Base-by-base conservation (phyloP, 768 basidiomycete genomes). In the Termitomyces heimii region DNA sequence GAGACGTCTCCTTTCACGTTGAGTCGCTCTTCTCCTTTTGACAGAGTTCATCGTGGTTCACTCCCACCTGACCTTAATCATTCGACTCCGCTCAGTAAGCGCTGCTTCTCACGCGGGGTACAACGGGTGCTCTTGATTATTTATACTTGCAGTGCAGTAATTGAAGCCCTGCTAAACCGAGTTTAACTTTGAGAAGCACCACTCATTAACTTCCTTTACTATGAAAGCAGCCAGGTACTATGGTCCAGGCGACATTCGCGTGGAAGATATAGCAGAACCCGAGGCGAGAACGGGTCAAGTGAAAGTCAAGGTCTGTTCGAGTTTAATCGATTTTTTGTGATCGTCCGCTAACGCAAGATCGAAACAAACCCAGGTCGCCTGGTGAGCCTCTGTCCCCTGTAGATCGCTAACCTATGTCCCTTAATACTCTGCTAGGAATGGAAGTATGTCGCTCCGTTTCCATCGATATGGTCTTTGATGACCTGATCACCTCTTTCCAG, bases 221-320 rank as follows among this genome's bases (percentile, higher is more conserved):
- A 48, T 48, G 79, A 78, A 71, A 53, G 78, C 77, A 34, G 75
- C 75, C 32, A 72, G 74, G 40, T 78, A 71, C 56, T 76, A 80
- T 56, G 79, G 74, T 4, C 72, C 74, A 31, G 70, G 71, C 10
- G 73, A 78, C 54, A 67, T 82, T 16, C 71, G 74, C 13, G 67
- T 82, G 45, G 79, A 80, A 45, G 63, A 76, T 22, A 71, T 78
- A 16, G 66, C 71, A 4, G 72, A 76, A 51, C 76, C 76, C 31
- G 55, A 60, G 26, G 60, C 68, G 12, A 67, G 70, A 12, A 66
- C 63, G 13, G 73, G 71, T 22, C 71, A 78, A 53, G 68, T 80
- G 4, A 80, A 80, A 62, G 67, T 79, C 56, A 79, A 77, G 64
- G 78, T 76, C 46, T 47, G 47, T 34, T 20, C 28, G 31, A 1